These are phyloP conservation scores for Juncus effusus DNA, from an alignment of 176 grass and related monocot species.

Conservation along the genomic window DNA sequence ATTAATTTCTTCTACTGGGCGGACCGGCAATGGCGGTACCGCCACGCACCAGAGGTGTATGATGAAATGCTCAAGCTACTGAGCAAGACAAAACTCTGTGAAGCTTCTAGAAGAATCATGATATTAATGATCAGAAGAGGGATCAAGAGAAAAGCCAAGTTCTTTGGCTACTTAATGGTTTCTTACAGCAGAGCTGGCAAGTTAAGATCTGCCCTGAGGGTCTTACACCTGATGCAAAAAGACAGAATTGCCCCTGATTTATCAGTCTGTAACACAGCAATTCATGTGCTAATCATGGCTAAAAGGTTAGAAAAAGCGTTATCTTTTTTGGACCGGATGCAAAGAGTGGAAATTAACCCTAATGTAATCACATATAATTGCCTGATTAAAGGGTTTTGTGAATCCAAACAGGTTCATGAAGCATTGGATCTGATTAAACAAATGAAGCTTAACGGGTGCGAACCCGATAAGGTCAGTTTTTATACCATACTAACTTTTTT, in stretches of 20 bases:
- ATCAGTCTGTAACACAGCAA: constrained; percentile 57
- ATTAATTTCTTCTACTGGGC: constrained; percentile 83
- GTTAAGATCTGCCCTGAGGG: constrained; percentile 82
- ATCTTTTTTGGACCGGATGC: constrained; percentile 57
- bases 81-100: constrained; percentile 72
- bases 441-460: constrained; percentile 55
- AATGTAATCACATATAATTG: constrained; percentile 67
- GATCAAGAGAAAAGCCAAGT: constrained; percentile 31
- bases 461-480: constrained; percentile 80
- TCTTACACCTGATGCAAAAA: constrained; percentile 91
- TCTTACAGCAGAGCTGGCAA: constrained; percentile 75
- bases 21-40: constrained; percentile 77
- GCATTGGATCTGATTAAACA: constrained; percentile 48
- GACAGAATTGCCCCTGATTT: constrained; percentile 61
- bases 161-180: constrained; percentile 75
- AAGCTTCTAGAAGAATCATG: constrained; percentile 62
- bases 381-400: constrained; percentile 78
- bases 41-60: constrained; percentile 73
- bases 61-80: constrained; percentile 39
- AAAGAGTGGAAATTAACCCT: constrained; percentile 41
- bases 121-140: constrained; percentile 73
- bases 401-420: constrained; percentile 40
- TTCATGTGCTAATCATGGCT: constrained; percentile 71
- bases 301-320: constrained; percentile 57
- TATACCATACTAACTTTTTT: constrained; percentile 86